Conservation (phyloP, 768 basidiomycete species). For the Boletellus emodensis region DNA sequence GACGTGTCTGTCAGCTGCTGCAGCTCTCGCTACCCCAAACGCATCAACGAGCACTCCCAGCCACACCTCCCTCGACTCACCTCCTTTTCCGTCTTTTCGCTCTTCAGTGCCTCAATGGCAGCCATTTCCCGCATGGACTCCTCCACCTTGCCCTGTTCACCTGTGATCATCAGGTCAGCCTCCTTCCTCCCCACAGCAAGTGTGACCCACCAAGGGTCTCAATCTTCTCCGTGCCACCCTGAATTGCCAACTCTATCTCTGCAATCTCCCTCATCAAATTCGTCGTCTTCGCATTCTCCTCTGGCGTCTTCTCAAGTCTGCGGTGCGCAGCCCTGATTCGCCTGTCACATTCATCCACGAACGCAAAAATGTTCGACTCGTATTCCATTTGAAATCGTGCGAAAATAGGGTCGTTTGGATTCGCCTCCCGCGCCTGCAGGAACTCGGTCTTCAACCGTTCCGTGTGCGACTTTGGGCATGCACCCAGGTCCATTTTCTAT, state of each 20-base stretch:
- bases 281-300: conserved; percentile 99
- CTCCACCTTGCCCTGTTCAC: conserved; percentile 98
- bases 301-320: conserved; percentile 97
- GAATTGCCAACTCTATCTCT: conserved; percentile 97
- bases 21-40: conserved; percentile 67
- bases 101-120: conserved; percentile 96
- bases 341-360: conserved; percentile 98
- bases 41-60: conserved; percentile 3
- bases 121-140: conserved; percentile 98
- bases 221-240: conserved; percentile 98
- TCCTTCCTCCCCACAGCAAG: conserved; percentile 6
- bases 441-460: conserved; percentile 92
- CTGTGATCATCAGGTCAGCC: conserved; percentile 36
- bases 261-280: conserved; percentile 99
- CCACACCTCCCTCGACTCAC: conserved; percentile 33
- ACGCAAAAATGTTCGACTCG: conserved; percentile 89
- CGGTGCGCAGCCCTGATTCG: conserved; percentile 91
- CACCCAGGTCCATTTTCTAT: conserved; percentile 98
- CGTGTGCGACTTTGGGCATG: conserved; percentile 95
- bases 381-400: conserved; percentile 91
- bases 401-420: conserved; percentile 78
- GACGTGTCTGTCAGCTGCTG: conserved; percentile 97
- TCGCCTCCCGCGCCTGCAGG: conserved; percentile 69
- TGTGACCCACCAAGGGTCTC: conserved; percentile 72
- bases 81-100: conserved; percentile 95